A percentile compares a stretch with the other conserved stretches of the same genome.
These are phyloP conservation scores for Dactylellina leptospora DNA, from an alignment of 2,329 filamentous ascomycete species.

Conservation along the genomic window DNA sequence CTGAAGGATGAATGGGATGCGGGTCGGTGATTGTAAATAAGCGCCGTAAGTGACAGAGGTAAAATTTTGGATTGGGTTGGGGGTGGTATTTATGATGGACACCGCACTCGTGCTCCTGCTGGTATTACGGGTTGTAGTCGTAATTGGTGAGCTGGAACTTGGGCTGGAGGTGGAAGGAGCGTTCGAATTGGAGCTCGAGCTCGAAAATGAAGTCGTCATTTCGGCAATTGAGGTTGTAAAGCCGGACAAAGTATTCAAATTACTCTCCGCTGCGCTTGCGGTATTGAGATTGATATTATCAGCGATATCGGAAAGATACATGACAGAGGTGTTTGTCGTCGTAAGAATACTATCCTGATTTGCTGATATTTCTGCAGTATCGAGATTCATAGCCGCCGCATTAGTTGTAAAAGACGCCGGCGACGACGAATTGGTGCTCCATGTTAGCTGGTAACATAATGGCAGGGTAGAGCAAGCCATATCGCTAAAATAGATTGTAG, in stretches of 20 bases:
- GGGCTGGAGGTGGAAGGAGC: background rate
- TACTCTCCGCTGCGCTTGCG: no score
- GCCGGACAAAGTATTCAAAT: no score
- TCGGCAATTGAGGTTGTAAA: no score
- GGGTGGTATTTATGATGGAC: background rate
- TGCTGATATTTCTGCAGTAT: background rate
- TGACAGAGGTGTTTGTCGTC: background rate
- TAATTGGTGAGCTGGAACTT: background rate
- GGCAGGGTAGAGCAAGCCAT: background rate
- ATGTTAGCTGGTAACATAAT: slow-evolving; percentile 9
- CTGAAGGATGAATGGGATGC: slow-evolving; percentile 22
- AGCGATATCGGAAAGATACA: background rate
- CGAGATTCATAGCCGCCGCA: background rate
- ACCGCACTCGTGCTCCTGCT: background rate
- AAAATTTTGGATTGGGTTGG: background rate
- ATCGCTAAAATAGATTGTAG: slow-evolving; percentile 21
- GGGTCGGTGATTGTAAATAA: no score
- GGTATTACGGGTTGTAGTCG: background rate
- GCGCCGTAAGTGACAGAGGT: no score
- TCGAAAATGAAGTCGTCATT: no score
- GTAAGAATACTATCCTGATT: no score
- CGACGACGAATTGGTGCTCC: background rate
- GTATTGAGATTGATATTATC: background rate
- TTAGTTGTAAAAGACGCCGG: background rate
- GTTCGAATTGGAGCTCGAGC: background rate